Conservation (phyloP, 2,329 filamentous ascomycete species). For the Thermothelomyces thermophilus region DNA sequence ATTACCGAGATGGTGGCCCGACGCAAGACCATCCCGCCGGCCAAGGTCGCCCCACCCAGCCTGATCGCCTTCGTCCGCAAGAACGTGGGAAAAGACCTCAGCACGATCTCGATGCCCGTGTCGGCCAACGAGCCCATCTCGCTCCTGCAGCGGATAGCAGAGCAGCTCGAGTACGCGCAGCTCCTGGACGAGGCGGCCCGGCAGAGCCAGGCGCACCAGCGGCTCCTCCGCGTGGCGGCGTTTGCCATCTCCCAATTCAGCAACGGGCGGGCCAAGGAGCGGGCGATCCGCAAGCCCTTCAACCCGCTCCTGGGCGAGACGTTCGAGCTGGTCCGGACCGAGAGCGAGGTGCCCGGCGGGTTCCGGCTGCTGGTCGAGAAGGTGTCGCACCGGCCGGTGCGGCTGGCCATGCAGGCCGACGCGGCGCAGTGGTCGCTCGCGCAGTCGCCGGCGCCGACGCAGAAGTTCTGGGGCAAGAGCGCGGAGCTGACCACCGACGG, state of each 20-base stretch:
- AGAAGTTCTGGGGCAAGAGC: constrained; percentile 98
- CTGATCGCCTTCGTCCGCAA: constrained; percentile 92
- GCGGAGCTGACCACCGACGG: constrained; percentile 92
- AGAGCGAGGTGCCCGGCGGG: constrained; percentile 62
- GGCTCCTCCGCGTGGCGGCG: constrained; percentile 77
- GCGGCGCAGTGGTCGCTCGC: constrained; percentile 76
- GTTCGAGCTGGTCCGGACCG: constrained; percentile 82
- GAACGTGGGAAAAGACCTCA: constrained; percentile 96
- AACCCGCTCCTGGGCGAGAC: constrained; percentile 96
- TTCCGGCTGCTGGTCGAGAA: constrained; percentile 95
- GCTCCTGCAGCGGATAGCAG: constrained; percentile 77
- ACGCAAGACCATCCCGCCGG: constrained; percentile 62
- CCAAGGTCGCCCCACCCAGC: constrained; percentile 77
- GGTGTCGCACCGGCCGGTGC: constrained; percentile 84
- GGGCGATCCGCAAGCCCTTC: constrained; percentile 91
- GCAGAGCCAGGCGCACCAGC: constrained; percentile 54
- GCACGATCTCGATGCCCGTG: constrained; percentile 94
- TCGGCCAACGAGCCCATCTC: constrained; percentile 92
- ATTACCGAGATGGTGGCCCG: constrained; percentile 58
- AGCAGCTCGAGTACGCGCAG: constrained; percentile 84
- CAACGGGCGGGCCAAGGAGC: constrained; percentile 75
- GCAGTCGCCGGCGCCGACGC: constrained; percentile 79
- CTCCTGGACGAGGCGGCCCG: constrained; percentile 71
- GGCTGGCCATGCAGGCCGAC: constrained; percentile 90
- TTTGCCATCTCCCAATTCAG: constrained; percentile 89